Base-by-base conservation (phyloP, 1,284 basidiomycete genomes). In the Ceratorhiza oryzae-sativae region DNA sequence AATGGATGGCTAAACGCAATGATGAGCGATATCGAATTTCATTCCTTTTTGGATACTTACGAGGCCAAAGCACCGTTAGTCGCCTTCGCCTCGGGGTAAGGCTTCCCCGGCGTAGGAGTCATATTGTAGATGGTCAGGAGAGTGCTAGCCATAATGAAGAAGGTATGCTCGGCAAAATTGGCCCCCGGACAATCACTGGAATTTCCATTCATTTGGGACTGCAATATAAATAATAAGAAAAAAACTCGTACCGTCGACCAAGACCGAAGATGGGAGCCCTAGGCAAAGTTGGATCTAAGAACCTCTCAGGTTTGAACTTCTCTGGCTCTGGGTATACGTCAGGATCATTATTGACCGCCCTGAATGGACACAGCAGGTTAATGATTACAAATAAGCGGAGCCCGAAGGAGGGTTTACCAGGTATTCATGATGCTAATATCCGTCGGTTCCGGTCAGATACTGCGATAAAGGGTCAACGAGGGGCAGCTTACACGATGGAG, bases 91-190 rank as follows among this genome's bases (percentile, higher is more conserved):
- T 58, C n/a, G 2, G 36, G 56, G 2, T 3, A 1, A 0, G 36
- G 36, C 20, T 58, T 58, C 0, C 56, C 56, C 0, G 56, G 56
- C 23, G 56, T 41, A 12, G 36, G 30, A 36, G 34, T 41, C 6
- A 74, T 39, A 13, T 59, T 63, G 73, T 77, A 77, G 10, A 73
- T 74, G 73, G 74, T 76, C 6, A 76, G 63, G 27, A 78, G 63
- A 32, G 65, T 72, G 0, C 75, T 74, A 0, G 72, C 36, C 45
- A 74, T 75, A 62, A 78, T 75, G 12, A 71, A 71, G 1, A 77
- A 32, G 5, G 73, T 75, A 20, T 75, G 73, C 62, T 76, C 75
- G 15, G 78, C 79, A 42, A 79, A 65, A 36, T 77, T 73, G 12
- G 74, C 25, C 0, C 77, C 79, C 5, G 76, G 76, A 32, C 79